Evolutionary conservation across 768 basidiomycete genomes (phyloP), one percentile per base, ranked within the genome.

Genomic region (Coprinopsis strossmayeri): DNA sequence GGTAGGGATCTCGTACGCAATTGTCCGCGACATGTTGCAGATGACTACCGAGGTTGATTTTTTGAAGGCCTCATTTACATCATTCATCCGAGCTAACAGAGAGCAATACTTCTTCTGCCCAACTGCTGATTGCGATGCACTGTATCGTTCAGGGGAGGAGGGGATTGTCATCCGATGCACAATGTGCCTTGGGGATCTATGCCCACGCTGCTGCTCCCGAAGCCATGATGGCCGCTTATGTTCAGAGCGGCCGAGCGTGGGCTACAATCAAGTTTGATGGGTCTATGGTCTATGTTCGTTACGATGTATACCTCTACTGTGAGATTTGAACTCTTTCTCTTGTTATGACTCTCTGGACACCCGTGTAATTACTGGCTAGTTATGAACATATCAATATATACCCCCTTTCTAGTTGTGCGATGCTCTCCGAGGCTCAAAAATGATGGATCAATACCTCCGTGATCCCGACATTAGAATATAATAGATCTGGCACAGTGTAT

Each of bases 71-170:
- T 66, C 72, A 2, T 76, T 81, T 54, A 51, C 70, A 5, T 53
- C 68, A 1, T 62, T 75, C 59, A 62, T 81, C 43, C 71, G 70
- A 48, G 54, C 61, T 10, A 64, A 60, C 25, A 58, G 67, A 1
- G 56, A 67, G 24, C 68, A 70, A n/a, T 71, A 71, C 53, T 72
- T 71, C 51, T 77, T 76, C 61, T 84, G 81, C 57, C 78, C 81
- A 1, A 70, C 74, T 1, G 63, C 72, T 2, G 64, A 72, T 44
- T 84, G 82, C 55, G 55, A 69, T 35, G 66, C 70, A 11, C 66
- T 80, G 15, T 78, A 78, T 57, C 59, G 65, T 20, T 50, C 53
- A 12, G 59, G 61, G 17, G 53, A 54, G 18, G 46, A 56, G 20
- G 61, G 59, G 4, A 50, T 61, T 17, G 59, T 57, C 27, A 45